Percentiles rank a stretch among this genome's conserved stretches.
These are phyloP conservation scores for Puccinia horiana DNA, from an alignment of 1,284 basidiomycete species.

Conservation along the genomic window DNA sequence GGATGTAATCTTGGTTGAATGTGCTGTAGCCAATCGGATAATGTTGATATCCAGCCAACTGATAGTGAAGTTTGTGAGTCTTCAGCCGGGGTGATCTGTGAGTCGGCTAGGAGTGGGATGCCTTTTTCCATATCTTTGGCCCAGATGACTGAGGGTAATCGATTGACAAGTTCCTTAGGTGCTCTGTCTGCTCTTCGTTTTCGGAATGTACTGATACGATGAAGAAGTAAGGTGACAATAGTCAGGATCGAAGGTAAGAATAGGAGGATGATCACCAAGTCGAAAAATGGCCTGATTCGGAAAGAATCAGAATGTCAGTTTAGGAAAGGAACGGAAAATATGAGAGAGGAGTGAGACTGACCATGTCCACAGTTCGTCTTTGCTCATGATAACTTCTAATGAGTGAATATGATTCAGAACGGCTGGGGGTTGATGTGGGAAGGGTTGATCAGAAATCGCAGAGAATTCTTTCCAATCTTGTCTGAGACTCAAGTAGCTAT, in stretches of 20 bases:
- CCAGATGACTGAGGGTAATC: slow-evolving; percentile 76
- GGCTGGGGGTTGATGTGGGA: neutral
- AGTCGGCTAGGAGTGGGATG: slow-evolving; percentile 52
- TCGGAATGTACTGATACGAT: slow-evolving; percentile 73
- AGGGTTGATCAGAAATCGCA: slow-evolving; percentile 4
- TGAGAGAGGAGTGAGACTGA: slow-evolving; percentile 18
- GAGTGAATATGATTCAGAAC: neutral
- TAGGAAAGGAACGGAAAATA: neutral
- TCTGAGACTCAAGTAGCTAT: slow-evolving; percentile 60
- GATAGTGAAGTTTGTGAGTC: slow-evolving; percentile 52
- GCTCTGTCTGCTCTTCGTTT: slow-evolving; percentile 77
- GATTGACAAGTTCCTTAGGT: slow-evolving; percentile 72
- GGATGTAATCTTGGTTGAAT: slow-evolving; percentile 51
- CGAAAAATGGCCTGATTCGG: slow-evolving; percentile 53
- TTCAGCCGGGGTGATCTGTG: slow-evolving; percentile 45
- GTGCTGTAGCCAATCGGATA: neutral
- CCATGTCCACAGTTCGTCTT: slow-evolving; percentile 54
- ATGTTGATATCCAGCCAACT: neutral
- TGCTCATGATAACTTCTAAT: slow-evolving; percentile 52
- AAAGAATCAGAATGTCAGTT: neutral
- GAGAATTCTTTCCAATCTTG: slow-evolving; percentile 59
- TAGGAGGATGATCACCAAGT: slow-evolving; percentile 70
- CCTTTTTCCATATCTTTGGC: slow-evolving; percentile 75
- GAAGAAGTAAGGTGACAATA: slow-evolving; percentile 75
- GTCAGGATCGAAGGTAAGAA: slow-evolving; percentile 77